Conservation (phyloP, 805 yeast species). For the Brettanomyces naardenensis region DNA sequence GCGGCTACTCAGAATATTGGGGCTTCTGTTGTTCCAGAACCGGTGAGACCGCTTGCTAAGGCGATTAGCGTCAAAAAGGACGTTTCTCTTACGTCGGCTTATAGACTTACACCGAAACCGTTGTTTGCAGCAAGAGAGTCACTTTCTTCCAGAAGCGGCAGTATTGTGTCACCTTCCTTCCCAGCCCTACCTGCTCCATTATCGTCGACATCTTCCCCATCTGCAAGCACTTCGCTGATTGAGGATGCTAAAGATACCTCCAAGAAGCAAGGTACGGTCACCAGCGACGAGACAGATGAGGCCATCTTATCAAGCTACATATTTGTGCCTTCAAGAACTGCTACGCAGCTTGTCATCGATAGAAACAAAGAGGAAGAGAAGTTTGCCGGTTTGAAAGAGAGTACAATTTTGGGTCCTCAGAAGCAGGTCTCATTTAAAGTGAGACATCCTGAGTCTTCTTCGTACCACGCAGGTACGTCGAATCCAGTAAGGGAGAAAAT, state of each 20-base stretch:
- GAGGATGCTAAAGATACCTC: constrained; percentile 12
- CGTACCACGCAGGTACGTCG: not conserved
- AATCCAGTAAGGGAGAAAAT: no score
- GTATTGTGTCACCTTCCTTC: constrained; percentile 16
- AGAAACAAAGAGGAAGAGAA: constrained; percentile 20
- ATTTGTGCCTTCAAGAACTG: constrained; percentile 53
- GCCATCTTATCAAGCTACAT: constrained; percentile 66
- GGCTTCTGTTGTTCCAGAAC: constrained; percentile 27
- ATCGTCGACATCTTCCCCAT: constrained; percentile 10
- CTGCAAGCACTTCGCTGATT: constrained; percentile 19
- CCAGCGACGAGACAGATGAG: constrained; percentile 43
- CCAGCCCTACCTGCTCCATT: constrained; percentile 9
- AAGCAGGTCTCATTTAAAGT: constrained; percentile 28
- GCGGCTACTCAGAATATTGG: constrained; percentile 2
- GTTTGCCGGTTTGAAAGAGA: constrained; percentile 17
- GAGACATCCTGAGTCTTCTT: constrained; percentile 4
- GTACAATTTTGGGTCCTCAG: constrained; percentile 15
- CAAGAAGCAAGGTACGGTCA: constrained; percentile 2
- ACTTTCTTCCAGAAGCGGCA: constrained; percentile 15
- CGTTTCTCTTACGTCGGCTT: constrained; percentile 51
- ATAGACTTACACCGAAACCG: constrained; percentile 59
- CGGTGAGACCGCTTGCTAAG: constrained; percentile 43
- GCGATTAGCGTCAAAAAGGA: constrained; percentile 48
- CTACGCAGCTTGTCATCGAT: constrained; percentile 48
- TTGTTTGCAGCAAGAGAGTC: constrained; percentile 31